phyloP scores from a whole-genome alignment of 2,329 filamentous ascomycete genomes.

The Sporothrix mexicana region DNA sequence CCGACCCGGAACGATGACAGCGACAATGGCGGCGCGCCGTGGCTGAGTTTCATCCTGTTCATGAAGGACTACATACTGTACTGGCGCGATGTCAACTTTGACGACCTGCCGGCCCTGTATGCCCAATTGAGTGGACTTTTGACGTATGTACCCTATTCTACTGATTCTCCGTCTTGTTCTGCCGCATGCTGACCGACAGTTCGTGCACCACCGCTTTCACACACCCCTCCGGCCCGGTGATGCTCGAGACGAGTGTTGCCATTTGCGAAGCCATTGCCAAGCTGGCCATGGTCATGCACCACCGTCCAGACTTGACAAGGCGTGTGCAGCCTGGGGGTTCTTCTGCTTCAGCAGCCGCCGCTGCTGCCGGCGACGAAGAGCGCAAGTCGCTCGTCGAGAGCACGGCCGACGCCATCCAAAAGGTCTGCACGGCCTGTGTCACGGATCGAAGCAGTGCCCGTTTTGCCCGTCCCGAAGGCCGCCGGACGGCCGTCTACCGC shows the following conservation, averaged over 20 bases:
- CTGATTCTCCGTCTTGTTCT: background rate
- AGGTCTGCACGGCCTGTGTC: slow-evolving; percentile 88
- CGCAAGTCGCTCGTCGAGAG: slow-evolving; percentile 82
- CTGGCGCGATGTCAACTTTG: slow-evolving; percentile 78
- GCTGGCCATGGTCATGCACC: slow-evolving; percentile 83
- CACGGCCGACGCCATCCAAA: slow-evolving; percentile 86
- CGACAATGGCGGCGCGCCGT: slow-evolving; percentile 68
- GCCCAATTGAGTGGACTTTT: slow-evolving; percentile 70
- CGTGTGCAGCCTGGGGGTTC: slow-evolving; percentile 56
- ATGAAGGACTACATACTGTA: slow-evolving; percentile 82
- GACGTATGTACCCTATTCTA: slow-evolving; percentile 7
- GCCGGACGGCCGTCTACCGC: slow-evolving; percentile 85
- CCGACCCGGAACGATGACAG: slow-evolving; percentile 61
- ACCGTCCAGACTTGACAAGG: slow-evolving; percentile 75
- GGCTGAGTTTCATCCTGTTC: slow-evolving; percentile 79
- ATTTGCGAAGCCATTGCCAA: slow-evolving; percentile 80
- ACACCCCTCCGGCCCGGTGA: slow-evolving; percentile 77
- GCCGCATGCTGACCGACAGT: slow-evolving; percentile 50
- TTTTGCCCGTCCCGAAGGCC: slow-evolving; percentile 75
- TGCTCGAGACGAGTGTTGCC: slow-evolving; percentile 82
- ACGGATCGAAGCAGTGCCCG: slow-evolving; percentile 76
- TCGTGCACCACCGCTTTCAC: slow-evolving; percentile 83
- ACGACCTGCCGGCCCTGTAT: slow-evolving; percentile 76
- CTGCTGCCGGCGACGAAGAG: slow-evolving; percentile 57
- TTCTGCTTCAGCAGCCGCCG: slow-evolving; percentile 52